These are phyloP conservation scores for Monosporascus sp. DNA, from an alignment of 2,329 filamentous ascomycete species.

Conservation along the genomic window DNA sequence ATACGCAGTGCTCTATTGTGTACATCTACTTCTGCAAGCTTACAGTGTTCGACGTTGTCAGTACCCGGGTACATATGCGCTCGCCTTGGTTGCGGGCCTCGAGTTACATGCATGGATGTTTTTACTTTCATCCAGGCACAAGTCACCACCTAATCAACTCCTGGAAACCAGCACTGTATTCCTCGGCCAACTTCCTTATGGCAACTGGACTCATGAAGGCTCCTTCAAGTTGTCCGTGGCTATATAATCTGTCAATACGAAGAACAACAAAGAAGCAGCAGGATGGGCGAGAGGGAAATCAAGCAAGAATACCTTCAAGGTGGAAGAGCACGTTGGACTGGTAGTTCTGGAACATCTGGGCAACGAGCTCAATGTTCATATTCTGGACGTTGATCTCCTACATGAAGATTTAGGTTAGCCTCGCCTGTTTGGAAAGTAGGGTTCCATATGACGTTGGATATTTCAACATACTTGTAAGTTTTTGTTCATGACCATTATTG, in stretches of 20 bases:
- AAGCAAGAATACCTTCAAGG: slow-evolving; percentile 67
- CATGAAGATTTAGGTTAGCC: not conserved
- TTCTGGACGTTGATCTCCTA: slow-evolving; percentile 98
- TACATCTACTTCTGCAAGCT: too few species aligned
- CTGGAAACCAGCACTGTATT: not conserved
- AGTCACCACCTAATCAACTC: not conserved
- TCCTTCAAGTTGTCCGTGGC: slow-evolving; percentile 82
- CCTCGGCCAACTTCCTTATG: not conserved
- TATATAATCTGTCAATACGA: slow-evolving; percentile 31
- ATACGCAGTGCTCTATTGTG: too few species aligned
- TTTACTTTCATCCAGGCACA: not conserved
- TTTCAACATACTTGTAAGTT: slow-evolving; percentile 64
- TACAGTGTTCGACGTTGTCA: too few species aligned
- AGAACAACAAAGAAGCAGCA: slow-evolving; percentile 1
- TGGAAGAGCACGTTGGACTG: slow-evolving; percentile 97
- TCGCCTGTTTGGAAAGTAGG: not conserved
- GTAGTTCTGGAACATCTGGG: slow-evolving; percentile 99
- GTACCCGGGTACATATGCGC: too few species aligned
- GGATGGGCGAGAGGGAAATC: not conserved
- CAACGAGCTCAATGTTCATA: slow-evolving; percentile 97
- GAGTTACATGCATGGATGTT: not conserved
- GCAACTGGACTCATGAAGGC: slow-evolving; percentile 48
- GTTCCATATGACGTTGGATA: not conserved
- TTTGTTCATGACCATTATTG: slow-evolving; percentile 88
- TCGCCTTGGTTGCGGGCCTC: too few species aligned